A percentile compares a stretch with the other conserved stretches of the same genome.
These are phyloP conservation scores for Aureobasidium sp. DNA, from an alignment of 2,329 filamentous ascomycete genomes.

Conservation along the genomic window DNA sequence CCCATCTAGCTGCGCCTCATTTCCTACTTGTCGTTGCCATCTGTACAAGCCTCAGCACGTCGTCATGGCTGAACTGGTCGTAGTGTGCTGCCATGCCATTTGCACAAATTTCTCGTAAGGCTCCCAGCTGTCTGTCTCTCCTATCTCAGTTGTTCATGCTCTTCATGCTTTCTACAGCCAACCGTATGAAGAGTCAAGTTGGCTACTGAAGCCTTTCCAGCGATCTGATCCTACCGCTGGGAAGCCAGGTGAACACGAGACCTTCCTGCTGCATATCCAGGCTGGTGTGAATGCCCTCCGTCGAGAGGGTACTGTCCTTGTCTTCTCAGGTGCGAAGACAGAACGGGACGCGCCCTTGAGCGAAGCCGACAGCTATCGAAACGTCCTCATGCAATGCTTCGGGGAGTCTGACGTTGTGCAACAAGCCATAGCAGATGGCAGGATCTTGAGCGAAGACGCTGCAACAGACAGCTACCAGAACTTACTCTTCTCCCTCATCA, in stretches of 20 bases:
- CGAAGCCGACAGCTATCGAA: constrained; percentile 26
- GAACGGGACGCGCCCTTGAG: constrained; percentile 26
- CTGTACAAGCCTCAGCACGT: neutral
- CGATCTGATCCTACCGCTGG: constrained; percentile 29
- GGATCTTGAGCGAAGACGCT: constrained; percentile 56
- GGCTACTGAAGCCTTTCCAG: constrained; percentile 72
- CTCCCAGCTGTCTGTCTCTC: neutral
- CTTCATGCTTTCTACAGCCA: constrained; percentile 13
- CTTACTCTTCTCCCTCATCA: constrained; percentile 66
- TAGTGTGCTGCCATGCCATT: constrained; percentile 81
- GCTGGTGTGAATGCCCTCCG: constrained; percentile 53
- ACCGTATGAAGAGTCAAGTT: constrained; percentile 35
- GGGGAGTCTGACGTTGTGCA: constrained; percentile 16
- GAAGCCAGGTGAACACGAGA: constrained; percentile 63
- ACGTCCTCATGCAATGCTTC: constrained; percentile 16
- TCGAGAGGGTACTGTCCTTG: constrained; percentile 45
- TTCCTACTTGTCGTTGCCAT: neutral
- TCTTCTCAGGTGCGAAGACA: constrained; percentile 63
- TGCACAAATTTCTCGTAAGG: constrained; percentile 31
- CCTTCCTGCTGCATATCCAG: constrained; percentile 69
- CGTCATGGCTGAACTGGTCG: constrained; percentile 49
- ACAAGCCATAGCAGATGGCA: constrained; percentile 18
- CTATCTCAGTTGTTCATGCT: neutral
- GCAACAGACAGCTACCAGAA: constrained; percentile 86
- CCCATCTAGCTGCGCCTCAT: constrained; percentile 3